These are phyloP conservation scores for Cryptosporidium felis DNA, from an alignment of 169 alveolate species.

Conservation along the genomic window DNA sequence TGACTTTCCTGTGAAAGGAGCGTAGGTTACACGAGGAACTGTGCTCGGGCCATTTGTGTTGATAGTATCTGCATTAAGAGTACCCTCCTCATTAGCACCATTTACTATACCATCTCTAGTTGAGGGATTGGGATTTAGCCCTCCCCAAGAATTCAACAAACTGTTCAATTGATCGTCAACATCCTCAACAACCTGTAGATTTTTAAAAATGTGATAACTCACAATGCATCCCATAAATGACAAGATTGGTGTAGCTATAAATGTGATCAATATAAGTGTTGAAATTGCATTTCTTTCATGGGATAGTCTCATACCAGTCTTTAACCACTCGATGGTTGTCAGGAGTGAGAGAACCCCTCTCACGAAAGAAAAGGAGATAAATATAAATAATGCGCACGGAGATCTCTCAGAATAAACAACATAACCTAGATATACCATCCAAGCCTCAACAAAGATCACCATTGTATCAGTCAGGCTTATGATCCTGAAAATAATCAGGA, in stretches of 20 bases:
- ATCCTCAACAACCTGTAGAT: constrained; percentile 43
- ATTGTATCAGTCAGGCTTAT: constrained; percentile 36
- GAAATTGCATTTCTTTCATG: neutral
- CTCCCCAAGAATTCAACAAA: constrained; percentile 26
- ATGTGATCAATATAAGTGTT: neutral
- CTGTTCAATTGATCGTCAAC: constrained; percentile 23
- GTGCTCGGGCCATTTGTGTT: neutral
- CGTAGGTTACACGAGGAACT: neutral
- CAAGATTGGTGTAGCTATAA: constrained; percentile 47
- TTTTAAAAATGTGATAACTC: constrained; percentile 43
- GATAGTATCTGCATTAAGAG: neutral
- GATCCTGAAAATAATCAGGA: neutral
- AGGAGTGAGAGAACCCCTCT: constrained; percentile 22
- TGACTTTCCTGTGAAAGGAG: constrained; percentile 67
- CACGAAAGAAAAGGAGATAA: constrained; percentile 50
- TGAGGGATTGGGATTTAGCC: neutral
- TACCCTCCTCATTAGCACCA: neutral
- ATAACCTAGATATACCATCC: constrained; percentile 54
- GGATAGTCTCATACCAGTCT: neutral
- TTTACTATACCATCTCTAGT: neutral
- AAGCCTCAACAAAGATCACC: constrained; percentile 22
- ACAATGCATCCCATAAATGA: constrained; percentile 33
- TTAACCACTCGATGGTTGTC: constrained; percentile 44
- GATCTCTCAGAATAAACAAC: constrained; percentile 53
- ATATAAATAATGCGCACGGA: constrained; percentile 50